A percentile compares a stretch with the other conserved stretches of the same genome.
These are phyloP conservation scores for Pharus latifolius DNA, from an alignment of 176 grass and related monocot genomes.

Conservation along the genomic window DNA sequence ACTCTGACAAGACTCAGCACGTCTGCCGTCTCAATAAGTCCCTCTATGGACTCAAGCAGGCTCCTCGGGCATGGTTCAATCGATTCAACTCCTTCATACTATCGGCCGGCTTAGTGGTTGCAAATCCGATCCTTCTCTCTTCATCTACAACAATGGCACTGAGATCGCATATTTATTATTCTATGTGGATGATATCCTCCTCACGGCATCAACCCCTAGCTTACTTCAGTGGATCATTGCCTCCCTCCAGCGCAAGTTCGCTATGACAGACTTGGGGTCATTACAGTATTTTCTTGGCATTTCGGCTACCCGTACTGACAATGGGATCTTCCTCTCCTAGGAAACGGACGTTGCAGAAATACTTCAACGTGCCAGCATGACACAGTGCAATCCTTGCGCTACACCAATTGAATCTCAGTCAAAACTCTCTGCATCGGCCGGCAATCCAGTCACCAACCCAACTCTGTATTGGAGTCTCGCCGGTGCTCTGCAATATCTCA, in stretches of 20 bases:
- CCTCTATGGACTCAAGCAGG: not conserved
- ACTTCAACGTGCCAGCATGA: not conserved
- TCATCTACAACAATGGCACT: not conserved
- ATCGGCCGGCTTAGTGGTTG: not conserved
- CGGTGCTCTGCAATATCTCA: not conserved
- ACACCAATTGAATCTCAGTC: not conserved
- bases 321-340: not conserved
- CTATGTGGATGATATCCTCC: not conserved
- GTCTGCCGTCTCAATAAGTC: not conserved
- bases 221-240: not conserved
- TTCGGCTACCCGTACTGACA: not conserved
- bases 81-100: not conserved
- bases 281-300: not conserved
- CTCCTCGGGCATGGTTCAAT: not conserved
- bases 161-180: too few relatives aligned
- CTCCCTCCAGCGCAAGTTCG: not conserved
- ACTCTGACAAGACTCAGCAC: not conserved
- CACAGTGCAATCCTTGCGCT: not conserved
- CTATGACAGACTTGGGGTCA: not conserved
- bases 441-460: not conserved
- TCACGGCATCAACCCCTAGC: not conserved
- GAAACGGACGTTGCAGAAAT: not conserved
- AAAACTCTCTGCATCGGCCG: not conserved
- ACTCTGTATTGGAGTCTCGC: not conserved
- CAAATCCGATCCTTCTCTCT: not conserved